Conservation (phyloP, 2,329 filamentous ascomycete genomes). For the Didymella sp. region DNA sequence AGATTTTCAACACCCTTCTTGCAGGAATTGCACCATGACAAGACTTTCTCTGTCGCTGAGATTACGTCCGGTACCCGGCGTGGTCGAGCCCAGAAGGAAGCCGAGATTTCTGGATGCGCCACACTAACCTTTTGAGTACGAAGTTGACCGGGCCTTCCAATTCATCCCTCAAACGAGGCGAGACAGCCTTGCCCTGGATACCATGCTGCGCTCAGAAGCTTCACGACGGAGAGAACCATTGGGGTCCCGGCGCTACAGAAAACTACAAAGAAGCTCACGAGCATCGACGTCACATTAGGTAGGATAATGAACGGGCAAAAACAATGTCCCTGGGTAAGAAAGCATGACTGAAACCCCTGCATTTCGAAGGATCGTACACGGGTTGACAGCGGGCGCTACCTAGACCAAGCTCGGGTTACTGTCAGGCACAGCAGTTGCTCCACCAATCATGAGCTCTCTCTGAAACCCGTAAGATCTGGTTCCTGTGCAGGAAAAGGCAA, state of each 20-base stretch:
- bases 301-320: background rate
- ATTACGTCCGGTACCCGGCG: slow-evolving; percentile 12
- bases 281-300: background rate
- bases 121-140: slow-evolving; percentile 2
- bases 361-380: slow-evolving; percentile 27
- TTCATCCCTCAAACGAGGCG: background rate
- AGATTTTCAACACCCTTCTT: background rate
- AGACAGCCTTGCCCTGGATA: background rate
- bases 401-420: slow-evolving; percentile 11
- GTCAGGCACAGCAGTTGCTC: slow-evolving; percentile 27
- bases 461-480: slow-evolving; percentile 26
- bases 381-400: slow-evolving; percentile 23
- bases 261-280: background rate
- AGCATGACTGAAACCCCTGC: slow-evolving; percentile 27
- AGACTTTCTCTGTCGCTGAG: slow-evolving; percentile 7
- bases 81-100: slow-evolving; percentile 12
- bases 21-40: background rate
- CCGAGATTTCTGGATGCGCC: slow-evolving; percentile 17
- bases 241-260: background rate
- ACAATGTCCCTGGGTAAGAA: background rate
- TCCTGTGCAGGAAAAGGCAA: slow-evolving; percentile 18
- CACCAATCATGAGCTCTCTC: slow-evolving; percentile 23
- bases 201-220: background rate
- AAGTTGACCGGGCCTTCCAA: slow-evolving; percentile 1
- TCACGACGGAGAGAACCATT: too few species aligned